A percentile compares a stretch with the other conserved stretches of the same genome.
phyloP scores from a whole-genome alignment of 2,329 filamentous ascomycete genomes.

The Fusarium continuum region DNA sequence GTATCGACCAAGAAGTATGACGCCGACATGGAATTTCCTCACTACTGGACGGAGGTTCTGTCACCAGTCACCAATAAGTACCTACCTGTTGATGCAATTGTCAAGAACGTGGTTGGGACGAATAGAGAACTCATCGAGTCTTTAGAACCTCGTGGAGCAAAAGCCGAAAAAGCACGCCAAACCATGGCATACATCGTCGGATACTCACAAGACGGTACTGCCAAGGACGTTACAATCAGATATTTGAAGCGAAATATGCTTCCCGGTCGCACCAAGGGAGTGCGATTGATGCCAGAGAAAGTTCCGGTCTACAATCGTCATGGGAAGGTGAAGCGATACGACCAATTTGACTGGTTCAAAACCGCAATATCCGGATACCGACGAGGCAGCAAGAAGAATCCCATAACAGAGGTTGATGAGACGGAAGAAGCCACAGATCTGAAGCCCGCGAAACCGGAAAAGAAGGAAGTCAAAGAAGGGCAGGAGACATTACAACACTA shows the following conservation, averaged over 20 bases:
- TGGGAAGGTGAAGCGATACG: conserved; percentile 79
- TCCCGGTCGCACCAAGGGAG: conserved; percentile 90
- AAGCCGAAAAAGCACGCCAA: conserved; percentile 87
- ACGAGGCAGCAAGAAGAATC: conserved; percentile 57
- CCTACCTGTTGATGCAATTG: conserved; percentile 79
- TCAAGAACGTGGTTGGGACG: conserved; percentile 74
- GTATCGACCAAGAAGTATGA: conserved; percentile 67
- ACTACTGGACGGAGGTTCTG: conserved; percentile 92
- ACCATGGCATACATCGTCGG: conserved; percentile 90
- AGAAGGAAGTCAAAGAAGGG: conserved; percentile 76
- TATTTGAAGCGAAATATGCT: conserved; percentile 85
- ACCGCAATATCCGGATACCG: conserved; percentile 78
- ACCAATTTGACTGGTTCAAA: conserved; percentile 90
- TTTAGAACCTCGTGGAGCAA: conserved; percentile 83
- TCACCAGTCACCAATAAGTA: conserved; percentile 84
- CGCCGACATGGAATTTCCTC: conserved; percentile 80
- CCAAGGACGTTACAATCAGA: conserved; percentile 92
- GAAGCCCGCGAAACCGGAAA: conserved; percentile 75
- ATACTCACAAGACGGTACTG: conserved; percentile 83
- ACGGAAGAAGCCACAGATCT: conserved; percentile 82
- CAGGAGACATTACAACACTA: conserved; percentile 88
- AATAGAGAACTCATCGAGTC: conserved; percentile 76
- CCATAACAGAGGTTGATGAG: conserved; percentile 77
- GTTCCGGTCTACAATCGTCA: conserved; percentile 79
- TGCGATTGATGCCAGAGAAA: conserved; percentile 80